Evolutionary conservation across 2,329 filamentous ascomycete genomes (phyloP).

Genomic region (Fragosphaeria purpurea): DNA sequence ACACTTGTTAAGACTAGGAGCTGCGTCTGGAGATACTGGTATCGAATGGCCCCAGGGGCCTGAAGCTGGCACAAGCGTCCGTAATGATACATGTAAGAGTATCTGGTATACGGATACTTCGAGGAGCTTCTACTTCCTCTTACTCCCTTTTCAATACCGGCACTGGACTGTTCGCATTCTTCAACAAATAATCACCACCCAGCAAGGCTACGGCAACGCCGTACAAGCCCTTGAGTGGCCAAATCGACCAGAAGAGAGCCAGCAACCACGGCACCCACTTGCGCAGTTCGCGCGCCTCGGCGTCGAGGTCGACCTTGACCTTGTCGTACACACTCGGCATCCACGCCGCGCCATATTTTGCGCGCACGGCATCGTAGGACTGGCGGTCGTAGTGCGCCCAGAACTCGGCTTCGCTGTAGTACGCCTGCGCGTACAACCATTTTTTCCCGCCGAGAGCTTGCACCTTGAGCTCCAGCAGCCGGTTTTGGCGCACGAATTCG

Average conservation of each 20-base stretch:
- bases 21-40: too few relatives aligned
- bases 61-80: too few relatives aligned
- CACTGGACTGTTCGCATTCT: too few relatives aligned
- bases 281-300: slow-evolving; percentile 20
- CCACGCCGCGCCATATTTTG: slow-evolving; percentile 47
- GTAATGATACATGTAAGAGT: too few relatives aligned
- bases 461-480: slow-evolving; percentile 49
- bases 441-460: slow-evolving; percentile 54
- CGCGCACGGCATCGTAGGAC: slow-evolving; percentile 48
- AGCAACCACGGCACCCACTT: slow-evolving; percentile 24
- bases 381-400: slow-evolving; percentile 52
- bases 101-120: too few relatives aligned
- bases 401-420: slow-evolving; percentile 58
- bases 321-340: slow-evolving; percentile 60
- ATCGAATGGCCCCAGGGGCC: too few relatives aligned
- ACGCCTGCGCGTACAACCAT: slow-evolving; percentile 61
- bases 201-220: slow-evolving; percentile 35
- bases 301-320: slow-evolving; percentile 40
- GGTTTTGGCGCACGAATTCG: slow-evolving; percentile 44
- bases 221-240: slow-evolving; percentile 35
- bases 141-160: too few relatives aligned
- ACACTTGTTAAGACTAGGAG: too few relatives aligned
- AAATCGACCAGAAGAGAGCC: slow-evolving; percentile 22
- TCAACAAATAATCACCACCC: slow-evolving; percentile 36
- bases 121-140: too few relatives aligned